Conservation (phyloP, 768 basidiomycete species). For the Russula virescens region DNA sequence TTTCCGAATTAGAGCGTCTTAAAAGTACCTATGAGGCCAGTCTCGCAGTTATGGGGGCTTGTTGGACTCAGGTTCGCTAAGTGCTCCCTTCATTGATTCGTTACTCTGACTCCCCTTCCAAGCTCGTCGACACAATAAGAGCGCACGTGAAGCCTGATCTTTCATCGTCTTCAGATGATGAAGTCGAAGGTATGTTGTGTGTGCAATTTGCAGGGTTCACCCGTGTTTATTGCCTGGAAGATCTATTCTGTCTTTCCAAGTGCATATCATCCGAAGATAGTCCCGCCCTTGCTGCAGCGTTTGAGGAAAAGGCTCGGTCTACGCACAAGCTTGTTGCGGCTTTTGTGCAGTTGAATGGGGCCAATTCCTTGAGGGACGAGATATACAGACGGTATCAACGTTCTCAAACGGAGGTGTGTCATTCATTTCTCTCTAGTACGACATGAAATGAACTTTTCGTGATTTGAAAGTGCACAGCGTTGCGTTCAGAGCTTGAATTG, state of each 20-base stretch:
- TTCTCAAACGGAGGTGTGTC: slow-evolving; percentile 54
- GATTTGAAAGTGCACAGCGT: slow-evolving; percentile 43
- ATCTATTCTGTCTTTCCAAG: slow-evolving; percentile 21
- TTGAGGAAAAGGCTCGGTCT: slow-evolving; percentile 51
- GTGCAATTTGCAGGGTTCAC: not conserved
- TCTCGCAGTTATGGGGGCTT: slow-evolving; percentile 66
- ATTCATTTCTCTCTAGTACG: not conserved
- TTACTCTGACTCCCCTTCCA: not conserved
- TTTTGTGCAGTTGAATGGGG: slow-evolving; percentile 44
- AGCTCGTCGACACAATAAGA: slow-evolving; percentile 66
- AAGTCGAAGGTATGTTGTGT: slow-evolving; percentile 21
- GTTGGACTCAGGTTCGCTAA: slow-evolving; percentile 68
- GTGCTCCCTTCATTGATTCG: slow-evolving; percentile 1
- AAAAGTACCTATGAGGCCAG: slow-evolving; percentile 65
- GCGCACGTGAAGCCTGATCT: slow-evolving; percentile 50
- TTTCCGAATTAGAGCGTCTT: slow-evolving; percentile 59
- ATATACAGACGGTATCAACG: slow-evolving; percentile 45
- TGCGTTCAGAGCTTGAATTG: slow-evolving; percentile 53
- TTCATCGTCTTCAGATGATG: slow-evolving; percentile 37
- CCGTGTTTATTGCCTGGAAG: slow-evolving; percentile 24
- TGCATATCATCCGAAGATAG: slow-evolving; percentile 26
- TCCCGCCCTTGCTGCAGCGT: slow-evolving; percentile 34
- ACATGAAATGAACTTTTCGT: slow-evolving; percentile 13
- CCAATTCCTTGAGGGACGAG: slow-evolving; percentile 34
- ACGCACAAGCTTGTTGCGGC: slow-evolving; percentile 56